These are phyloP conservation scores for Hibiscus mutabilis DNA, from an alignment of 345 rosid genomes.

Conservation along the genomic window DNA sequence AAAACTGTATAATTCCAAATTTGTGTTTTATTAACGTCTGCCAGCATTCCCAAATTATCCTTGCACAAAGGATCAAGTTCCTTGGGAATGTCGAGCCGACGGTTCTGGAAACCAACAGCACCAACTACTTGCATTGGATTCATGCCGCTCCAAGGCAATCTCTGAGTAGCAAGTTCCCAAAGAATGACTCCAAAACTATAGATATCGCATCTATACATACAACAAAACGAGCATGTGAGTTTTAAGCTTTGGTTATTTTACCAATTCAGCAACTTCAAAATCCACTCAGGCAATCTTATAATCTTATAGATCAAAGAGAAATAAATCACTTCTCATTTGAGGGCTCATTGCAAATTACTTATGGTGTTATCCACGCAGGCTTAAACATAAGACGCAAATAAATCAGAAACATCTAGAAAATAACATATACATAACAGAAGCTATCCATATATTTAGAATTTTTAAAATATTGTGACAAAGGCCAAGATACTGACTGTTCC, in stretches of 20 bases:
- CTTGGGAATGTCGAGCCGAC: slow-evolving; percentile 91
- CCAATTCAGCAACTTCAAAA: not conserved
- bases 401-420: no score
- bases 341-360: slow-evolving; percentile 37
- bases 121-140: slow-evolving; percentile 98
- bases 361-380: slow-evolving; percentile 98
- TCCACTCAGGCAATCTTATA: no score
- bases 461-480: not conserved
- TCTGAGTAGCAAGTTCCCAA: slow-evolving; percentile 69
- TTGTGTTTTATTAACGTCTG: slow-evolving; percentile 68
- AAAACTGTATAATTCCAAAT: no score
- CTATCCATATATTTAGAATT: not conserved
- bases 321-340: slow-evolving; percentile 91
- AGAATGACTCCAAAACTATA: slow-evolving; percentile 50
- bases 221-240: not conserved
- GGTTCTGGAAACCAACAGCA: slow-evolving; percentile 98
- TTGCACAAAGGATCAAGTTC: slow-evolving; percentile 82
- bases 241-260: no score
- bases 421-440: not conserved
- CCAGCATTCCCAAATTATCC: slow-evolving; percentile 91
- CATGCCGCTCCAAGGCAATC: slow-evolving; percentile 63
- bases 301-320: no score
- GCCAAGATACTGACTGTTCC: not conserved
- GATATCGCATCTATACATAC: slow-evolving; percentile 71
- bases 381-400: slow-evolving; percentile 26